Percentiles rank a stretch among this genome's conserved stretches.
Conservation (phyloP, 495 filamentous ascomycete species). For the Xylaria flabelliformis region DNA sequence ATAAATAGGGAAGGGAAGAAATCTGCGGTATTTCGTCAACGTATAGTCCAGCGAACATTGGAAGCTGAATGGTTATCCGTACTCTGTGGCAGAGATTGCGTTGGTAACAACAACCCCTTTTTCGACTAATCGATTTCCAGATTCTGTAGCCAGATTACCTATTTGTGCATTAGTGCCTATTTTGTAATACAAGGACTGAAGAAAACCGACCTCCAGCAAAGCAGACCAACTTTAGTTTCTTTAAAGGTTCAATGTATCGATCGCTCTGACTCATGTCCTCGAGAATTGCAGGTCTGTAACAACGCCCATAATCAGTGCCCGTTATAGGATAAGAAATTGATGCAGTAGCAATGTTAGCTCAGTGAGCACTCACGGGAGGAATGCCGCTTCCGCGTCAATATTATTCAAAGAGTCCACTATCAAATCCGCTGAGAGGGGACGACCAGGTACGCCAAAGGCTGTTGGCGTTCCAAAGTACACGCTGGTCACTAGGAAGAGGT, state of each 20-base stretch:
- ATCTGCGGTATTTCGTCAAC: conserved; percentile 40
- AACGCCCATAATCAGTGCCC: neutral
- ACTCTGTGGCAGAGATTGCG: conserved; percentile 52
- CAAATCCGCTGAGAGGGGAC: conserved; percentile 46
- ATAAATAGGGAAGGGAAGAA: conserved; percentile 47
- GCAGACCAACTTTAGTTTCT: conserved; percentile 39
- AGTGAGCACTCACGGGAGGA: conserved; percentile 37
- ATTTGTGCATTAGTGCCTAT: conserved; percentile 23
- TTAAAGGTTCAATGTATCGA: conserved; percentile 36
- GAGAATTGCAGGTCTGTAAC: conserved; percentile 44
- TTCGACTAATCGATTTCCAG: conserved; percentile 44
- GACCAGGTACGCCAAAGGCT: conserved; percentile 44
- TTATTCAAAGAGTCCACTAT: conserved; percentile 43
- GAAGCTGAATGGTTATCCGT: conserved; percentile 13
- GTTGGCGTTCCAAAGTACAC: conserved; percentile 43
- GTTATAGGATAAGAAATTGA: neutral
- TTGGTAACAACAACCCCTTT: conserved; percentile 42
- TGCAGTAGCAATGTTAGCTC: too few relatives aligned
- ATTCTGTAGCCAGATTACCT: conserved; percentile 47
- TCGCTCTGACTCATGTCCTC: conserved; percentile 50
- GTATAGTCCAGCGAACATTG: neutral
- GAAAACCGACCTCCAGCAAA: conserved; percentile 50
- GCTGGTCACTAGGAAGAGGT: conserved; percentile 35
- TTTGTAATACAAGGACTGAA: neutral
- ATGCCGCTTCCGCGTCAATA: conserved; percentile 37